Evolutionary conservation across 257 asterid species (phyloP).

Genomic region (Gardenia jasminoides): DNA sequence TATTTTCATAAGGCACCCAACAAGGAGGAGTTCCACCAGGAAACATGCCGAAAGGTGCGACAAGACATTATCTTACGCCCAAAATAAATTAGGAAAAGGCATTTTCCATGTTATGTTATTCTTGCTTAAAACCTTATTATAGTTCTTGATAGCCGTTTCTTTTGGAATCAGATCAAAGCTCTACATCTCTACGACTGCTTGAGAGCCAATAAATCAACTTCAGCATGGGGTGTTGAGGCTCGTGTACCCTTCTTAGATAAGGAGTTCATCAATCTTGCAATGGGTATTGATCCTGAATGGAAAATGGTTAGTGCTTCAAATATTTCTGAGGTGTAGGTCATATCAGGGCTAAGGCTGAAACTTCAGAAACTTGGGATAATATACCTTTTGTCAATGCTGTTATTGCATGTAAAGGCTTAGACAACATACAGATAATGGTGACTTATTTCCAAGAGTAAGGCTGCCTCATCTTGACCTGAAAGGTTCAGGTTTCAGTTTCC

Average conservation of each 20-base stretch:
- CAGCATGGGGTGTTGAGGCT: slow-evolving; percentile 99
- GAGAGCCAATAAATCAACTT: slow-evolving; percentile 96
- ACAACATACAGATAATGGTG: neutral
- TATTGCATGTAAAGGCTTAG: neutral
- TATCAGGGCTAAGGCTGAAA: neutral
- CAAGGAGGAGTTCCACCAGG: slow-evolving; percentile 90
- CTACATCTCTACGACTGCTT: slow-evolving; percentile 98
- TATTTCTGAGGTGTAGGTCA: neutral
- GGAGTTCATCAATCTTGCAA: slow-evolving; percentile 84
- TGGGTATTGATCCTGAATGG: slow-evolving; percentile 93
- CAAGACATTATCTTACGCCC: neutral
- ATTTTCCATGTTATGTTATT: neutral
- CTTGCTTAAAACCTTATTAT: neutral
- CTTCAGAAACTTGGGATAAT: neutral
- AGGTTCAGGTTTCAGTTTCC: neutral
- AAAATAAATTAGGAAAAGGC: neutral
- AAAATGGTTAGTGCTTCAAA: slow-evolving; percentile 61
- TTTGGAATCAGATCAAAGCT: slow-evolving; percentile 73
- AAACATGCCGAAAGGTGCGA: slow-evolving; percentile 90
- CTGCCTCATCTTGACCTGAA: neutral
- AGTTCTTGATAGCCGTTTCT: slow-evolving; percentile 15
- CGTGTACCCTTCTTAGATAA: slow-evolving; percentile 98
- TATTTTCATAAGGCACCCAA: slow-evolving; percentile 97
- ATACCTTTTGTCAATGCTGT: neutral
- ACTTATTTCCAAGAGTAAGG: neutral